Evolutionary conservation across 1,139 yeast species (phyloP).

Genomic region (Lodderomyces oxycetoniae): DNA sequence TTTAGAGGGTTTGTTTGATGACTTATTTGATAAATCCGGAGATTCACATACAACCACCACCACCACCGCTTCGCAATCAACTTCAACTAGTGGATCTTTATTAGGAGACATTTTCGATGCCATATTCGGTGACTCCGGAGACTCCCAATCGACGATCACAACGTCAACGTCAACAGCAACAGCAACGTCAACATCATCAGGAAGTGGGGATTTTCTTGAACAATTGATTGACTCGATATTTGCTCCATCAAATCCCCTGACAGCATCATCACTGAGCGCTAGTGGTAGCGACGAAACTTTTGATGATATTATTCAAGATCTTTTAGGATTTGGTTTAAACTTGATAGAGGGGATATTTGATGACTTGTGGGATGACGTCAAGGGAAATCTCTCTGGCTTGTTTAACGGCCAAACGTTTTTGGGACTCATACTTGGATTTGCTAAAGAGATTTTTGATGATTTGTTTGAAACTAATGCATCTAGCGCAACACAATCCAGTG

Average conservation of each 20-base stretch:
- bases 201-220: constrained; percentile 11
- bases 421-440: constrained; percentile 8
- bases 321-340: constrained; percentile 11
- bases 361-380: constrained; percentile 7
- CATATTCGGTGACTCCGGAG: constrained; percentile 14
- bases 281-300: constrained; percentile 9
- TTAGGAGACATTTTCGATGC: constrained; percentile 17
- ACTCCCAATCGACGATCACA: constrained; percentile 6
- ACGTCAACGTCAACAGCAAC: constrained; percentile 14
- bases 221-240: constrained; percentile 15
- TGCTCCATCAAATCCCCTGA: constrained; percentile 10
- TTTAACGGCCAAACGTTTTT: constrained; percentile 7
- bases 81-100: constrained; percentile 14
- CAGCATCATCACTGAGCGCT: constrained; percentile 12
- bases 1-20: constrained; percentile 13
- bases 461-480: constrained; percentile 16
- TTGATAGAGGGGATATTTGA: constrained; percentile 6
- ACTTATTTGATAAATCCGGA: constrained; percentile 14
- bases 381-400: constrained; percentile 2
- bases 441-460: constrained; percentile 12
- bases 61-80: constrained; percentile 11
- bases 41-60: constrained; percentile 12
- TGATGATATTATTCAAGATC: constrained; percentile 8
- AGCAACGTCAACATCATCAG: constrained; percentile 13
- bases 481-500: constrained; percentile 12